phyloP scores from a whole-genome alignment of 139 green algal genomes.

The Chlamydomonas applanata region DNA sequence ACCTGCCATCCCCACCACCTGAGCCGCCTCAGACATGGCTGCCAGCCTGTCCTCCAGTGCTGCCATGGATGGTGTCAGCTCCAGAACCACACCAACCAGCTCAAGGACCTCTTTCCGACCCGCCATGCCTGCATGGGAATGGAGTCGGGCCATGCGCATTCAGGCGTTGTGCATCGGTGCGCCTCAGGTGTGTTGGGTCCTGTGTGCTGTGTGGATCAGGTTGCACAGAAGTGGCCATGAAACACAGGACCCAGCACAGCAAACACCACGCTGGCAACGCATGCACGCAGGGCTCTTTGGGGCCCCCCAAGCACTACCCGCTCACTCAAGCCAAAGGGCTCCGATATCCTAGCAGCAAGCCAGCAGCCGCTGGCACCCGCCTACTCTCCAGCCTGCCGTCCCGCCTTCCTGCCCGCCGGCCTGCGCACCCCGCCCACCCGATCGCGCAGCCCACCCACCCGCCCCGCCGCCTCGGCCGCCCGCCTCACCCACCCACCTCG shows the following conservation, averaged over 20 bases:
- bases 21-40: slow-evolving; percentile 56
- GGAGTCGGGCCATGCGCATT: neutral
- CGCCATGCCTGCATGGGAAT: slow-evolving; percentile 15
- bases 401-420: neutral
- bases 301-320: too few relatives aligned
- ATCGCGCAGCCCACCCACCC: neutral
- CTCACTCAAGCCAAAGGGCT: too few relatives aligned
- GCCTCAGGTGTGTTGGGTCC: too few relatives aligned
- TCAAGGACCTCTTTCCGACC: slow-evolving; percentile 42
- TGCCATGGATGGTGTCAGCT: slow-evolving; percentile 29
- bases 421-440: neutral
- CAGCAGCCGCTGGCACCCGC: neutral
- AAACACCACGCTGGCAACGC: too few relatives aligned
- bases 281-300: too few relatives aligned
- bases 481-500: neutral
- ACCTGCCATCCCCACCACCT: slow-evolving; percentile 34
- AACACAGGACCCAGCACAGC: too few relatives aligned
- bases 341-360: too few relatives aligned
- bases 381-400: too few relatives aligned
- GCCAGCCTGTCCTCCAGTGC: slow-evolving; percentile 58
- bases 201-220: too few relatives aligned
- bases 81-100: slow-evolving; percentile 35
- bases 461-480: neutral
- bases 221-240: too few relatives aligned
- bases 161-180: too few relatives aligned